These are phyloP conservation scores for Trypanosoma melophagium DNA, from an alignment of 208 protist genomes.

Conservation along the genomic window DNA sequence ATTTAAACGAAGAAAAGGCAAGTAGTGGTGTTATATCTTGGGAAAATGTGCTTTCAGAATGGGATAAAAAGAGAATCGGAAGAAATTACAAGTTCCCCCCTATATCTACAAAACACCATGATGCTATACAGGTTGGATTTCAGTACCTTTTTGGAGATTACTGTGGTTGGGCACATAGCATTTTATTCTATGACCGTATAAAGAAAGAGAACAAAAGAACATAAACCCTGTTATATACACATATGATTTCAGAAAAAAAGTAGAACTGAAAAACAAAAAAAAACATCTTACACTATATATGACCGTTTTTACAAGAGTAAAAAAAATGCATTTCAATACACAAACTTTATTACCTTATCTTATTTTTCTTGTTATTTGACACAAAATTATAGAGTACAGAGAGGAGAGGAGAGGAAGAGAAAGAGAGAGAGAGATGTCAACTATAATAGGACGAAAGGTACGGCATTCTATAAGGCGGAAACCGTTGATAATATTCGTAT, in stretches of 20 bases:
- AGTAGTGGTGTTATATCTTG: conserved; percentile 4
- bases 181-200: conserved; percentile 70
- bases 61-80: conserved; percentile 19
- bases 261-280: too few species aligned
- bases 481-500: too few species aligned
- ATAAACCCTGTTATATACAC: too few species aligned
- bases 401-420: background rate
- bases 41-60: conserved; percentile 12
- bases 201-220: conserved; percentile 3
- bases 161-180: conserved; percentile 74
- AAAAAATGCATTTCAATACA: too few species aligned
- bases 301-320: too few species aligned
- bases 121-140: conserved; percentile 76
- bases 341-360: background rate
- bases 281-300: too few species aligned
- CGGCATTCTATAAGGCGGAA: too few species aligned
- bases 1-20: conserved; percentile 4
- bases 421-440: background rate
- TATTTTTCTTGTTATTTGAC: background rate
- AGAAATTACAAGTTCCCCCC: conserved; percentile 26
- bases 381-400: background rate
- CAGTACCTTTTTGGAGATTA: conserved; percentile 56
- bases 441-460: background rate
- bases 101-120: conserved; percentile 50
- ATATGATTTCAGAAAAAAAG: too few species aligned